Evolutionary conservation across 768 basidiomycete genomes (phyloP), one percentile per base, ranked within the genome.

Genomic region (Lyophyllum semitale): DNA sequence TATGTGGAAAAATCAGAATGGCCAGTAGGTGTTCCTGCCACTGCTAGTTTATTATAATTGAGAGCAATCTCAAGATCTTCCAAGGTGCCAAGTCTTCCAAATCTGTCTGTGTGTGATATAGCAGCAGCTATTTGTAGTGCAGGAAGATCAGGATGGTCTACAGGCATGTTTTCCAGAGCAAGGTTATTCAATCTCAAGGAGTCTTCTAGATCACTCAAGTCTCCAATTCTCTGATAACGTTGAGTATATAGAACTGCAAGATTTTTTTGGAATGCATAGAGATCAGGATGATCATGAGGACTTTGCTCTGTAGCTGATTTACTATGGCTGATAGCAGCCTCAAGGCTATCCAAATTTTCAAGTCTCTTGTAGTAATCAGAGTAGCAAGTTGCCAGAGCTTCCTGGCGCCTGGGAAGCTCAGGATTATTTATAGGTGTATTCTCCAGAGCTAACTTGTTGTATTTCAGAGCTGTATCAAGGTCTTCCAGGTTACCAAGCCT

Each of bases 341-440:
- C 59, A 30, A 73, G 45, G 48, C 68, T 67, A 22, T 65, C 52
- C 8, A 51, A 38, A n/a, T 60, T 43, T 5, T 66, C 64, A 2
- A 64, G 49, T n/a, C 50, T 23, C 15, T 62, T 55, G 50, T 59
- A 73, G 15, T 43, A 60, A 47, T 51, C 9, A 22, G 55, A 52
- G 30, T 64, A 51, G 2, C 58, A 51, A 33, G 37, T 45, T 6
- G 53, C 66, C 4, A 73, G 57, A 22, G 59, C n/a, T 53, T 33
- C 53, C 38, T 29, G 65, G 62, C 17, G 58, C 57, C 12, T 37
- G 55, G 51, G 58, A 53, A 51, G 37, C 20, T 58, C 48, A 15
- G 53, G 53, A 45, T 52, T 40, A 20, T 45, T 26, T 13, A 7
- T 44, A 18, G 53, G 45, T 52, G 54, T 51, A 23, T 42, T 27